Evolutionary conservation across 345 rosid genomes (phyloP), one percentile per base, ranked within the genome.

Genomic region (Brassica carinata): DNA sequence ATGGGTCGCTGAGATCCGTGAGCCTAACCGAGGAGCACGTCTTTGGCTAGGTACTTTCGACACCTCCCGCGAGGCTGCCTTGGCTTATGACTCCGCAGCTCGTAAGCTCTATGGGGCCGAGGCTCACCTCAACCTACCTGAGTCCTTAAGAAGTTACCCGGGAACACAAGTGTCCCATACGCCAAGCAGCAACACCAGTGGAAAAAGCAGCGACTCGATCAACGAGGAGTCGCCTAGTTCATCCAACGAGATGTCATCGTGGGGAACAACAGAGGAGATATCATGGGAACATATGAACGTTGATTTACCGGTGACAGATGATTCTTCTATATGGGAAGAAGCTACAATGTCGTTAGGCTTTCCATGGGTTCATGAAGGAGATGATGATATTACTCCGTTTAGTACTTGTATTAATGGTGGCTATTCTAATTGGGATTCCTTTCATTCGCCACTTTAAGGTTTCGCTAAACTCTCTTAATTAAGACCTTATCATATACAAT

Each of bases 1-100:
- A 84, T 96, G 99, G 99, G 99, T 96, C 3, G 98, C 98, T 5
- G 99, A 96, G 84, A 96, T 96, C 78, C 86, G 99, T 17, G 99
- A 93, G 67, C 97, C 99, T 70, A 96, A 93, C 80, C 89, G 95
- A 1, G 99, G 99, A 5, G 97, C 99, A 7, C 96, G 99, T 31
- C 95, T 93, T 76, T 96, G 99, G 99, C 96, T 96, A 0, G 99
- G 99, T 36, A 93, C 99, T 30, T 96, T 92, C 1, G 96, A 92
- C 70, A 93, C 97, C 33, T 84, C 98, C 45, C 91, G 76, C 8
- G 95, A 90, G 38, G 98, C 99, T 63, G 99, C 99, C 14, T 29
- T 88, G 69, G 95, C 97, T 63, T 96, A 96, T 45, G 99, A 93
- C 69, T 82, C 95, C 0, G 98, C 98, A 4, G 94, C 99, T 10